Base-by-base conservation (phyloP, 306 rosid genomes). In the Leucaena leucocephala region DNA sequence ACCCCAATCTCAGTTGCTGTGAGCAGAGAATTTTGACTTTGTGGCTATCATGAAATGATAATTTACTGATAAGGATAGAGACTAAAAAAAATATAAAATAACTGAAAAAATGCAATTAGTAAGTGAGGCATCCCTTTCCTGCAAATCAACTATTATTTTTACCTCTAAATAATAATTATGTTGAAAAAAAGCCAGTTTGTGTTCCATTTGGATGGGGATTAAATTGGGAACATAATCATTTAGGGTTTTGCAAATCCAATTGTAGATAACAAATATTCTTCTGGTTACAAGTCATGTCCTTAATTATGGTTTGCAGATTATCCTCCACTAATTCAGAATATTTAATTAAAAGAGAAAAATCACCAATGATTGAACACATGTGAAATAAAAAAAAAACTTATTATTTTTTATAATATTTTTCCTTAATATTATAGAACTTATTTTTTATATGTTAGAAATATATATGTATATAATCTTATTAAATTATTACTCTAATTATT, bases 251-350 rank as follows among this genome's bases (percentile, higher is more conserved):
- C 49, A 66, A 39, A 40, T 27, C 27, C 27, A 27, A 27, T 27
- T 27, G 15, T 71, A 22, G 8, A 49, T 49, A 34, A 50, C 21
- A 71, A 34, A 27, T 71, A 33, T 71, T 71, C 63, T 34, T 49
- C 50, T 50, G 45, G 62, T 71, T 71, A 16, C 34, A 71, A 49
- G 35, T 71, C 63, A 17, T 35, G 63, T 50, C 76, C 19, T 16
- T 48, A 70, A 50, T 72, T 17, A 52, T 52, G 22, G 27, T 36
- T 19, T 16, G 0, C 19, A 72, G 27, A 27, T 27, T 36, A 52
- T 17, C 35, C 21, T 44, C 45, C 55, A 5, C 13, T 68, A 68
- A 43, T 44, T 27, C 27, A 43, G 61, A 54, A 19, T 54, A 0
- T 27, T 27, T 27, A 7, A 17, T 27, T 27, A 7, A 17, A 33